A percentile compares a stretch with the other conserved stretches of the same genome.
Conservation (phyloP, 345 rosid genomes). For the Melaleuca alternifolia region DNA sequence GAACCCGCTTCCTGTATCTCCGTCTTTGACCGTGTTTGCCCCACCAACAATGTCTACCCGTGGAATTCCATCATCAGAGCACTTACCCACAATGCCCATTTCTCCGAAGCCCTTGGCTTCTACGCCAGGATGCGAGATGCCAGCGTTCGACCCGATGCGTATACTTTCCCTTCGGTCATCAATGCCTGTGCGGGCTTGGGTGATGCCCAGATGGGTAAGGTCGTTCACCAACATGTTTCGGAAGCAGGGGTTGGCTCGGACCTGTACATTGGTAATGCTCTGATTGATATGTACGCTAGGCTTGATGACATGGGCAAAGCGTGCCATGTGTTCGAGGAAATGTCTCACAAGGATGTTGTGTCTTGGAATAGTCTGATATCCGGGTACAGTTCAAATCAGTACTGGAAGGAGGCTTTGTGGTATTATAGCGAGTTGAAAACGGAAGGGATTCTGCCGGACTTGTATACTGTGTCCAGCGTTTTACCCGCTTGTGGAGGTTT, state of each 20-base stretch:
- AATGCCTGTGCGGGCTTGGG: constrained; percentile 49
- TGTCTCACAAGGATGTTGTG: constrained; percentile 38
- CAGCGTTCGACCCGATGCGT: constrained; percentile 33
- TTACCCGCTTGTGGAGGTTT: constrained; percentile 52
- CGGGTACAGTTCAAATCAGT: constrained; percentile 42
- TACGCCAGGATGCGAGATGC: constrained; percentile 24
- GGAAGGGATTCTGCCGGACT: constrained; percentile 32
- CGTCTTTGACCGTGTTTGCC: constrained; percentile 34
- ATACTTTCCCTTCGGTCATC: constrained; percentile 51
- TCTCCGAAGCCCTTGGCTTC: constrained; percentile 30
- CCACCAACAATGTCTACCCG: constrained; percentile 30
- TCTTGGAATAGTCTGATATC: constrained; percentile 66
- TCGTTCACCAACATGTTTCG: constrained; percentile 21
- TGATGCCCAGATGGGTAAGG: constrained; percentile 18
- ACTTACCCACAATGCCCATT: constrained; percentile 30
- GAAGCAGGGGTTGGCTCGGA: constrained; percentile 35
- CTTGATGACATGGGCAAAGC: constrained; percentile 34
- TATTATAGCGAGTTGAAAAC: constrained; percentile 14
- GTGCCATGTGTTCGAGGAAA: constrained; percentile 47
- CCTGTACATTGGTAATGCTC: constrained; percentile 50
- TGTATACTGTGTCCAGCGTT: constrained; percentile 43
- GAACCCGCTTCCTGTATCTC: constrained; percentile 36
- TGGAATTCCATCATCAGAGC: constrained; percentile 69
- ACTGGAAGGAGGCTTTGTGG: constrained; percentile 32
- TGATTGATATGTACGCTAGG: constrained; percentile 53